phyloP scores from a whole-genome alignment of 208 protist genomes.

The Spongospora subterranea region DNA sequence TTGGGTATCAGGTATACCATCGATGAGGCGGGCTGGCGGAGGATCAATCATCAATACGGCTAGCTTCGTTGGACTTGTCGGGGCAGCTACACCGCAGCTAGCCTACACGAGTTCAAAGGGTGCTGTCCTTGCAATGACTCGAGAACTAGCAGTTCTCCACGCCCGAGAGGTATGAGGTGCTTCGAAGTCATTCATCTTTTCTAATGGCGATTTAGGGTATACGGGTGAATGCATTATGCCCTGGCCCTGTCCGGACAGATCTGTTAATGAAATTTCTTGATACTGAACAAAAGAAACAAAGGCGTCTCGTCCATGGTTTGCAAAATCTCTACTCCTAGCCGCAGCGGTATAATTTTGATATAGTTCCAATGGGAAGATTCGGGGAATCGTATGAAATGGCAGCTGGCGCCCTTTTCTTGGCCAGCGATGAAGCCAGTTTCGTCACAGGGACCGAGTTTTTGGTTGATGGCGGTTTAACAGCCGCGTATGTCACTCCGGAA shows the following conservation, averaged over 20 bases:
- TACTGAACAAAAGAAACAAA: conserved; percentile 78
- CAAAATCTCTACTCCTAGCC: not conserved
- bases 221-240: conserved; percentile 77
- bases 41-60: conserved; percentile 81
- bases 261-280: conserved; percentile 78
- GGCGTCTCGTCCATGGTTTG: conserved; percentile 74
- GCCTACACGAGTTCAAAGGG: conserved; percentile 79
- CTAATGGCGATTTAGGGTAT: conserved; percentile 71
- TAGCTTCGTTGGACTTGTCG: conserved; percentile 77
- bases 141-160: conserved; percentile 77
- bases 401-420: conserved; percentile 76
- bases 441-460: conserved; percentile 58
- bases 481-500: conserved; percentile 56
- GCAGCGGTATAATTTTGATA: not conserved
- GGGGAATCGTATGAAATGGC: conserved; percentile 77
- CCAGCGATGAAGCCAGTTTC: conserved; percentile 72
- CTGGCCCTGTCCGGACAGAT: conserved; percentile 77
- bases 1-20: conserved; percentile 71
- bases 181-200: not conserved
- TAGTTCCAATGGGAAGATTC: conserved; percentile 78
- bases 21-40: conserved; percentile 73
- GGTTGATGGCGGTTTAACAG: conserved; percentile 56
- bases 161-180: conserved; percentile 66
- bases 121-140: conserved; percentile 72
- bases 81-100: conserved; percentile 79